Evolutionary conservation across 73 alveolate species (phyloP).

Genomic region (Tetrahymena thermophila): DNA sequence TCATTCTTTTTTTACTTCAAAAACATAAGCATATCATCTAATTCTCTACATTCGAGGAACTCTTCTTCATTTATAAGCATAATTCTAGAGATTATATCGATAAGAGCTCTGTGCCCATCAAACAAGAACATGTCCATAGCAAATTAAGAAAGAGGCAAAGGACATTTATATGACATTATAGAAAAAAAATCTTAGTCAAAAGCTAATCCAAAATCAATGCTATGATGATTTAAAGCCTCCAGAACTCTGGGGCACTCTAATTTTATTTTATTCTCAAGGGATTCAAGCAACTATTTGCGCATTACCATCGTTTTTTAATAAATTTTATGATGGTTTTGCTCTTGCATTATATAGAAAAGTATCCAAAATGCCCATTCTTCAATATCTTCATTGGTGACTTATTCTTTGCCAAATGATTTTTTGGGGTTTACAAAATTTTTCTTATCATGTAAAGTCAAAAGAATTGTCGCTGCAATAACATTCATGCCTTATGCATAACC

Average conservation of each 20-base stretch:
- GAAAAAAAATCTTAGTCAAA: neutral
- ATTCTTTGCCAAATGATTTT: neutral
- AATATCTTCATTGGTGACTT: neutral
- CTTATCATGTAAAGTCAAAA: neutral
- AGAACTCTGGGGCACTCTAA: neutral
- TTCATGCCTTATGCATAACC: neutral
- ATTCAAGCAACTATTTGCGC: neutral
- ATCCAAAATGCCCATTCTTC: slow-evolving; percentile 1
- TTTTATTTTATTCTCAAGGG: neutral
- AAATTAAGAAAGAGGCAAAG: neutral
- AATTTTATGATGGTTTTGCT: neutral
- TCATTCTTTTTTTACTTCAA: neutral
- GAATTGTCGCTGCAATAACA: neutral
- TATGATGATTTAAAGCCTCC: neutral
- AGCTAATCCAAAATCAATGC: neutral
- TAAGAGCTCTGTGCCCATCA: neutral
- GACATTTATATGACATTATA: neutral
- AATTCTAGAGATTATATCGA: neutral
- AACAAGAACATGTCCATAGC: neutral
- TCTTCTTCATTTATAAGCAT: neutral
- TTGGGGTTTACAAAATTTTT: neutral
- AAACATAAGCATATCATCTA: neutral
- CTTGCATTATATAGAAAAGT: neutral
- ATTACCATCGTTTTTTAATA: neutral
- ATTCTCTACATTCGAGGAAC: neutral